Evolutionary conservation across 2,329 filamentous ascomycete species (phyloP).

Genomic region (Fusarium guadeloupense): DNA sequence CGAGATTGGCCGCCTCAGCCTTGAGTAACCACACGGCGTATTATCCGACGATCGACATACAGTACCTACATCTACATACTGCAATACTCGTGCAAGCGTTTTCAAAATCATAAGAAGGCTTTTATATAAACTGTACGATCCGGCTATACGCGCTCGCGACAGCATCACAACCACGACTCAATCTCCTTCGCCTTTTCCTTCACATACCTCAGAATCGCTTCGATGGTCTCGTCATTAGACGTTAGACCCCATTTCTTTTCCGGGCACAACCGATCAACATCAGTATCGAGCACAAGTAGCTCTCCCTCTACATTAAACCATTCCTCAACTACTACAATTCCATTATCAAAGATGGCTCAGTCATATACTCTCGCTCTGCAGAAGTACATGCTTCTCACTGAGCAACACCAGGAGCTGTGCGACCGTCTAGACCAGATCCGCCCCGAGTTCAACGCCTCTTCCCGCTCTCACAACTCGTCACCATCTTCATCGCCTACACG

Average conservation of each 20-base stretch:
- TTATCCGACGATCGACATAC: conserved; percentile 21
- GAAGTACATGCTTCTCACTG: conserved; percentile 63
- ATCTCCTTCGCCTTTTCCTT: conserved; percentile 1
- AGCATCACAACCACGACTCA: conserved; percentile 11
- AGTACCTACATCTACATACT: conserved; percentile 30
- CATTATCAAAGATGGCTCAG: conserved; percentile 46
- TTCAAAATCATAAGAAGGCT: conserved; percentile 13
- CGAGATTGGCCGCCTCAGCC: conserved; percentile 32
- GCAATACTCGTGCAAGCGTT: conserved; percentile 1
- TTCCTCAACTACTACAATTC: conserved; percentile 2
- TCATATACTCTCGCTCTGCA: conserved; percentile 60
- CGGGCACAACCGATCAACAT: conserved; percentile 38
- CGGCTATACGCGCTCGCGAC: conserved; percentile 16
- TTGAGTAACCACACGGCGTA: conserved; percentile 26
- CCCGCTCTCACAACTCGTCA: conserved; percentile 56
- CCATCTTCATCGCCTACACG: conserved; percentile 69
- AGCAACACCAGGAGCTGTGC: conserved; percentile 63
- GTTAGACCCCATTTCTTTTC: conserved; percentile 41
- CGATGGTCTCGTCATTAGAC: conserved; percentile 50
- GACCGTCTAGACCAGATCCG: conserved; percentile 62
- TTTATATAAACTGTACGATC: neutral
- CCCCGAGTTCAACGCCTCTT: conserved; percentile 48
- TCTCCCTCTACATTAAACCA: conserved; percentile 7
- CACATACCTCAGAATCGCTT: conserved; percentile 32
- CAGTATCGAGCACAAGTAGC: conserved; percentile 26